Conservation (phyloP, 129 eudicot genomes). For the Scalesia atractyloides region DNA sequence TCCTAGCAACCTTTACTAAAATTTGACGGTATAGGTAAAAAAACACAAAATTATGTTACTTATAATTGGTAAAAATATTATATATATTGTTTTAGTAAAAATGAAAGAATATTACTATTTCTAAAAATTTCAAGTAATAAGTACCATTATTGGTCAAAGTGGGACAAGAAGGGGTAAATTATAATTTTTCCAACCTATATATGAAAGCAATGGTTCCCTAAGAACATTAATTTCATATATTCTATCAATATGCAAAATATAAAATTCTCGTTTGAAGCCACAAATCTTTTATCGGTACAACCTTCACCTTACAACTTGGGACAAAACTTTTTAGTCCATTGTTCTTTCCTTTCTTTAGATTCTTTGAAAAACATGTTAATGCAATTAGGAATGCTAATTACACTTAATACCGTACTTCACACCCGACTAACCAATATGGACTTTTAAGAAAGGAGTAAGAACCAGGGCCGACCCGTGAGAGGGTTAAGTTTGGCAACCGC, state of each 20-base stretch:
- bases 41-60: too few species aligned
- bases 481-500: too few species aligned
- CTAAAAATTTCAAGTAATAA: neutral
- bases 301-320: conserved; percentile 24
- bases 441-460: neutral
- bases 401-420: neutral
- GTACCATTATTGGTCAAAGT: neutral
- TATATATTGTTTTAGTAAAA: too few species aligned
- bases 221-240: conserved; percentile 35
- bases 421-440: conserved; percentile 14
- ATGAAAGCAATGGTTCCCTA: conserved; percentile 28
- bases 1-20: too few species aligned
- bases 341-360: conserved; percentile 21
- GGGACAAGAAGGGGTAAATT: neutral
- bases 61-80: too few species aligned
- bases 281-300: conserved; percentile 37
- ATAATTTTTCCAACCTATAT: neutral
- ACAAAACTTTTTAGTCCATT: conserved; percentile 23
- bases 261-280: conserved; percentile 39
- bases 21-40: too few species aligned
- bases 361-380: conserved; percentile 22
- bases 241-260: conserved; percentile 21
- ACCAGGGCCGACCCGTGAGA: too few species aligned
- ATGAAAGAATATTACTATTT: too few species aligned
- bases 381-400: conserved; percentile 20